phyloP scores from a whole-genome alignment of 768 basidiomycete species.

The Suillus brevipes region DNA sequence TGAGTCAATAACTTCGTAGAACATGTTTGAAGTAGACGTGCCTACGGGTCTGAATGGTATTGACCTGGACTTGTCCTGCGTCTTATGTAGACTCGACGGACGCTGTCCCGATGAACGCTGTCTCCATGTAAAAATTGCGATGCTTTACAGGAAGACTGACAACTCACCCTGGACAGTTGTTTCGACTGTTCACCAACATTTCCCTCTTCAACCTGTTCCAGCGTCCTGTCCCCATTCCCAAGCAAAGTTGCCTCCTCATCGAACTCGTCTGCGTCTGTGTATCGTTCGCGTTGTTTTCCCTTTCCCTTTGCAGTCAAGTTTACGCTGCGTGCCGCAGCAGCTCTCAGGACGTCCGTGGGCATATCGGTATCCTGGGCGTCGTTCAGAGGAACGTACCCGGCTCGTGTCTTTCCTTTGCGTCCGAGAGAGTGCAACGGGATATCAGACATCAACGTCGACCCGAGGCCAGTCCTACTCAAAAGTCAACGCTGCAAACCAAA shows the following conservation, averaged over 20 bases:
- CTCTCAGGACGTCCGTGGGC: constrained; percentile 33
- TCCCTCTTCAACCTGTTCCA: constrained; percentile 40
- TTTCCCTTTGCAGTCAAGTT: constrained; percentile 22
- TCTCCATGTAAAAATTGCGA: neutral
- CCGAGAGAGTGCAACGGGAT: constrained; percentile 67
- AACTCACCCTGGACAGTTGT: constrained; percentile 24
- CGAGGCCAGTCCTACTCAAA: constrained; percentile 3
- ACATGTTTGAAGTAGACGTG: constrained; percentile 25
- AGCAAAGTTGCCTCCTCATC: constrained; percentile 62
- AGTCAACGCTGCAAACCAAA: neutral
- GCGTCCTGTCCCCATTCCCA: constrained; percentile 36
- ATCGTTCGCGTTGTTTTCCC: constrained; percentile 48
- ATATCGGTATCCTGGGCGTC: constrained; percentile 28
- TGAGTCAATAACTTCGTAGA: neutral
- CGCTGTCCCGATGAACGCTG: constrained; percentile 25
- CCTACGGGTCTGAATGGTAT: constrained; percentile 78
- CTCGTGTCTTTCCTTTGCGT: constrained; percentile 47
- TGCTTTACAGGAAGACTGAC: constrained; percentile 4
- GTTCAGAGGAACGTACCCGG: constrained; percentile 47
- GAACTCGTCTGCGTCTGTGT: constrained; percentile 60
- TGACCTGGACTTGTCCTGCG: constrained; percentile 66
- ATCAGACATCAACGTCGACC: constrained; percentile 55
- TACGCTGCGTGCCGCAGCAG: constrained; percentile 32
- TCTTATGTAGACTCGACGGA: constrained; percentile 21
- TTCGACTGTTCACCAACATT: constrained; percentile 31